These are phyloP conservation scores for Didymella lethalis DNA, from an alignment of 2,329 filamentous ascomycete genomes.

Conservation along the genomic window DNA sequence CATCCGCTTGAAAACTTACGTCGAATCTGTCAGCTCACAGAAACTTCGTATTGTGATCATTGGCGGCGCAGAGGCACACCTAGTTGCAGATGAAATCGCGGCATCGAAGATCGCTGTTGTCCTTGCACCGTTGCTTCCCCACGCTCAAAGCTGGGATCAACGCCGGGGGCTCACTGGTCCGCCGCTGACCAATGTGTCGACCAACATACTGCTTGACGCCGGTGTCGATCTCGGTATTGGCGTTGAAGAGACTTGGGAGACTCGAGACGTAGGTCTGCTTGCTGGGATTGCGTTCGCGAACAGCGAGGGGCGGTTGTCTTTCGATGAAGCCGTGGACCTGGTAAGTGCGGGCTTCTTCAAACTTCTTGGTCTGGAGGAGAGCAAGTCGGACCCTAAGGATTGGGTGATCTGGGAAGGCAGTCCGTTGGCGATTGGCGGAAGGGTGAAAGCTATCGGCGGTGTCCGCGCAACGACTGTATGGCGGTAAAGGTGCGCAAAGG, in stretches of 20 bases:
- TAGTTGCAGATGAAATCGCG: conserved; percentile 67
- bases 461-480: conserved; percentile 18
- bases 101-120: conserved; percentile 66
- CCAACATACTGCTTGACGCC: conserved; percentile 65
- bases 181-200: conserved; percentile 69
- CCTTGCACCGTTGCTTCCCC: conserved; percentile 66
- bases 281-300: conserved; percentile 69
- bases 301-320: conserved; percentile 61
- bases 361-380: conserved; percentile 60
- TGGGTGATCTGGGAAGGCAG: conserved; percentile 71
- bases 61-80: conserved; percentile 69
- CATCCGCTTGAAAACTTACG: conserved; percentile 65
- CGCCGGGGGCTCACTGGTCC: conserved; percentile 69
- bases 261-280: conserved; percentile 66
- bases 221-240: conserved; percentile 67
- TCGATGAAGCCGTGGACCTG: conserved; percentile 64
- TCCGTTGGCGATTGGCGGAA: conserved; percentile 66
- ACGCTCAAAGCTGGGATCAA: conserved; percentile 66
- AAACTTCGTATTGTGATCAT: conserved; percentile 64
- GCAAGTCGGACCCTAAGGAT: conserved; percentile 48
- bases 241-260: conserved; percentile 68
- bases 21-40: conserved; percentile 54
- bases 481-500: conserved; percentile 10
- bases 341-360: conserved; percentile 66
- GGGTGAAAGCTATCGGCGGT: conserved; percentile 51